Percentiles rank a stretch among this genome's conserved stretches.
These are phyloP conservation scores for Hypoxylon trugodes DNA, from an alignment of 495 filamentous ascomycete species.

Conservation along the genomic window DNA sequence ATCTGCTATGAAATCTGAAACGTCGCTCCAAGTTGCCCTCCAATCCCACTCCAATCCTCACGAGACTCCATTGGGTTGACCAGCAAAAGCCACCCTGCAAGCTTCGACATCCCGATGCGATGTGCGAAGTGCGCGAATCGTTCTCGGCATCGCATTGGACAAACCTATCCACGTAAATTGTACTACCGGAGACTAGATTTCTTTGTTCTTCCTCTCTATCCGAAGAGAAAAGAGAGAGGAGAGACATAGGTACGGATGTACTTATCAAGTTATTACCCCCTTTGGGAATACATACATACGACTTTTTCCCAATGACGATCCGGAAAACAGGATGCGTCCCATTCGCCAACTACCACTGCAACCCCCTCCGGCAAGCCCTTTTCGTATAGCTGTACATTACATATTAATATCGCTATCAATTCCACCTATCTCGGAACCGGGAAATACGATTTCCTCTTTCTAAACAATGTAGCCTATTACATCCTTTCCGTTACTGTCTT, in stretches of 20 bases:
- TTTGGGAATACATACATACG: conserved; percentile 14
- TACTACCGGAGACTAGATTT: conserved; percentile 14
- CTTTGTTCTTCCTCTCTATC: not conserved
- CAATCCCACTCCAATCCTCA: conserved; percentile 25
- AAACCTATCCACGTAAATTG: conserved; percentile 33
- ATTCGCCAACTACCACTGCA: not conserved
- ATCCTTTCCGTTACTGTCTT: not conserved
- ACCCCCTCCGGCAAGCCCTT: conserved; percentile 9
- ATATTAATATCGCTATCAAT: conserved; percentile 13
- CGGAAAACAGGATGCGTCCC: not conserved
- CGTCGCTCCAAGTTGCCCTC: conserved; percentile 36
- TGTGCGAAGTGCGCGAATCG: no score
- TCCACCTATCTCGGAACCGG: conserved; percentile 23
- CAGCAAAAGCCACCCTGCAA: conserved; percentile 37
- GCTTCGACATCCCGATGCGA: conserved; percentile 17
- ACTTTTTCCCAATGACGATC: conserved; percentile 5
- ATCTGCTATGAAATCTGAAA: conserved; percentile 41
- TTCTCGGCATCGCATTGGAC: conserved; percentile 25
- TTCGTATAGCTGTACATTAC: not conserved
- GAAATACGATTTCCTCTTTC: conserved; percentile 7
- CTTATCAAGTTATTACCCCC: not conserved
- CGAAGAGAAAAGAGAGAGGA: not conserved
- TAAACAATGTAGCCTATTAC: conserved; percentile 16
- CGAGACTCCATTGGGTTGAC: conserved; percentile 23
- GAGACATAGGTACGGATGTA: no score